Base-by-base conservation (phyloP, 495 filamentous ascomycete species). In the Podospora australis region DNA sequence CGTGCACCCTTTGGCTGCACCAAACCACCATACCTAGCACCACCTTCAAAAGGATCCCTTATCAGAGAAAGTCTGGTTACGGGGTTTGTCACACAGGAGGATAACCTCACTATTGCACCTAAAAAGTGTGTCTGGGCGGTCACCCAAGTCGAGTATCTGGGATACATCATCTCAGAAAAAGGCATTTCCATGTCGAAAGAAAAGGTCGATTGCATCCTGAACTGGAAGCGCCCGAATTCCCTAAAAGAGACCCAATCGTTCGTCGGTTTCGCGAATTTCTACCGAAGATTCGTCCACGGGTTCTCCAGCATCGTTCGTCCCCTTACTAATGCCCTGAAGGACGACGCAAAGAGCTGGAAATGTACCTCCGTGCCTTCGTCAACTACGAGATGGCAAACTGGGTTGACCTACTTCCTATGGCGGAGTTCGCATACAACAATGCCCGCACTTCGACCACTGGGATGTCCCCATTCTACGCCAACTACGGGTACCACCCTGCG, bases 231-330 rank as follows among this genome's bases (percentile, higher is more conserved):
- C 1, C 11, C 17, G 0, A 42, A 46, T 1, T 14, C 20, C 0
- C 11, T 41, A 1, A 48, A 29, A 17, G 16, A 41, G 0, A 21
- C 34, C 10, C 14, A 29, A 26, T 8, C 14, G 0, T 35, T 48
- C 26, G 9, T 48, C 8, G 24, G 43, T n/a, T 57, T 57, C 14
- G n/a, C 16, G 7, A 54, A 54, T 21, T 57, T 57, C n/a, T 57
- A 54, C 13, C 11, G 39, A 6, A 29, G 34, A 7, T 58, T 58
- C n/a, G 24, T 58, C 0, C 0, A 19, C 8, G 20, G 26, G 7
- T 54, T 30, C 13, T 21, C 6, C 3, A 11, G 22, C 2, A 19
- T 58, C 0, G 21, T 20, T 0, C 13, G 30, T 16, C 51, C 26
- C 1, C 13, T 54, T 1, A 40, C 38, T 4, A 24, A 16, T 21